A percentile compares a stretch with the other conserved stretches of the same genome.
These are phyloP conservation scores for Penicillium sp. DNA, from an alignment of 2,329 filamentous ascomycete species.

Conservation along the genomic window DNA sequence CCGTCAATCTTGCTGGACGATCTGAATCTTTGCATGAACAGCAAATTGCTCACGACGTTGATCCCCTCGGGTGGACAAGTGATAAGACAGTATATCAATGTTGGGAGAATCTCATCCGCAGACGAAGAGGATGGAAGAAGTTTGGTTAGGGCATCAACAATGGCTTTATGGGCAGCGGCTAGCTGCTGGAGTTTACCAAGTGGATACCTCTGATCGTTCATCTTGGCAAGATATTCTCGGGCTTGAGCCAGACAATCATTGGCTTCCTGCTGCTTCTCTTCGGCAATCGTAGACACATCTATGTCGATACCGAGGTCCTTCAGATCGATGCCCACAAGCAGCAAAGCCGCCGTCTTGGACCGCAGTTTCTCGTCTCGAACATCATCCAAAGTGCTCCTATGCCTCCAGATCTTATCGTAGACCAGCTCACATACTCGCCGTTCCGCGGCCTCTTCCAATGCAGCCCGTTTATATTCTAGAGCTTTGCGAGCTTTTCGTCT, in stretches of 20 bases:
- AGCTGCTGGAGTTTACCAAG: slow-evolving; percentile 88
- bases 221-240: slow-evolving; percentile 69
- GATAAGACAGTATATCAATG: slow-evolving; percentile 93
- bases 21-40: slow-evolving; percentile 90
- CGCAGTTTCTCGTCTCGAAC: slow-evolving; percentile 91
- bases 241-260: slow-evolving; percentile 72
- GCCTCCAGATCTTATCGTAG: slow-evolving; percentile 86
- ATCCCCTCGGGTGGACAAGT: slow-evolving; percentile 83
- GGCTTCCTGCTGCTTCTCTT: slow-evolving; percentile 67
- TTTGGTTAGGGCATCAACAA: slow-evolving; percentile 79
- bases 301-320: slow-evolving; percentile 81
- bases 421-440: slow-evolving; percentile 80
- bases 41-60: slow-evolving; percentile 89
- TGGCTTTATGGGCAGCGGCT: slow-evolving; percentile 86
- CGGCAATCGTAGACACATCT: slow-evolving; percentile 56
- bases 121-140: slow-evolving; percentile 75
- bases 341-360: slow-evolving; percentile 87
- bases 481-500: slow-evolving; percentile 75
- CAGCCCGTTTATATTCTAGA: slow-evolving; percentile 73
- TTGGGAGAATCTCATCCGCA: slow-evolving; percentile 94
- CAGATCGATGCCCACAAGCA: slow-evolving; percentile 87
- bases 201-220: slow-evolving; percentile 86
- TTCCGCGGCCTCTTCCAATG: slow-evolving; percentile 90
- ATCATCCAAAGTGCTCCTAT: slow-evolving; percentile 89
- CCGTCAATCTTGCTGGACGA: slow-evolving; percentile 84